These are phyloP conservation scores for Choanephora cucurbitarum DNA, from an alignment of 371 early-diverging fungal genomes.

Conservation along the genomic window DNA sequence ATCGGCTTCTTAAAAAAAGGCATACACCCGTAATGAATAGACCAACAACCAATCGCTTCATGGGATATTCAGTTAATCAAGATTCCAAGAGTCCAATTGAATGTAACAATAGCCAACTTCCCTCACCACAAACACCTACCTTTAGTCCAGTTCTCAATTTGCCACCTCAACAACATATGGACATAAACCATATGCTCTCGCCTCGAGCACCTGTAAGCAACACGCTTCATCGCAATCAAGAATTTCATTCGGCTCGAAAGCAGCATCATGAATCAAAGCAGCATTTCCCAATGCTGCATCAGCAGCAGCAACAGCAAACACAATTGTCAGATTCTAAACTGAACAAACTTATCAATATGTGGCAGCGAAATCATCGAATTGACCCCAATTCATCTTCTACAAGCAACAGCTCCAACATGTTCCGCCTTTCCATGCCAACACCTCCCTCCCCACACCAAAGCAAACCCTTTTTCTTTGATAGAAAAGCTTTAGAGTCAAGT, in stretches of 20 bases:
- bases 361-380: conserved; percentile 21
- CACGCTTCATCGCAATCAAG: conserved; percentile 13
- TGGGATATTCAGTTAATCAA: background rate
- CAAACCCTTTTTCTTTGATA: conserved; percentile 13
- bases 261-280: conserved; percentile 8
- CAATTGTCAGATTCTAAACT: conserved; percentile 26
- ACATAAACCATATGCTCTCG: conserved; percentile 33
- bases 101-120: conserved; percentile 6
- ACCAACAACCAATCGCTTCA: background rate
- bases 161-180: conserved; percentile 25
- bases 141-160: conserved; percentile 1
- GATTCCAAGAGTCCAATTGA: background rate
- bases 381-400: conserved; percentile 8
- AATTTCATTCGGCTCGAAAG: conserved; percentile 1
- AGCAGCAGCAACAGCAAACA: conserved; percentile 1
- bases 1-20: background rate
- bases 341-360: conserved; percentile 21
- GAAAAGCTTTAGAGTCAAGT: conserved; percentile 27
- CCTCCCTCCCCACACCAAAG: conserved; percentile 1
- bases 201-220: conserved; percentile 26
- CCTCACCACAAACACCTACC: background rate
- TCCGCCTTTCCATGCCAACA: conserved; percentile 3
- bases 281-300: background rate
- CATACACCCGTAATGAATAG: background rate
- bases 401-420: background rate